A percentile compares a stretch with the other conserved stretches of the same genome.
These are phyloP conservation scores for Mortierella hygrophila DNA, from an alignment of 192 early-diverging fungal species.

Conservation along the genomic window DNA sequence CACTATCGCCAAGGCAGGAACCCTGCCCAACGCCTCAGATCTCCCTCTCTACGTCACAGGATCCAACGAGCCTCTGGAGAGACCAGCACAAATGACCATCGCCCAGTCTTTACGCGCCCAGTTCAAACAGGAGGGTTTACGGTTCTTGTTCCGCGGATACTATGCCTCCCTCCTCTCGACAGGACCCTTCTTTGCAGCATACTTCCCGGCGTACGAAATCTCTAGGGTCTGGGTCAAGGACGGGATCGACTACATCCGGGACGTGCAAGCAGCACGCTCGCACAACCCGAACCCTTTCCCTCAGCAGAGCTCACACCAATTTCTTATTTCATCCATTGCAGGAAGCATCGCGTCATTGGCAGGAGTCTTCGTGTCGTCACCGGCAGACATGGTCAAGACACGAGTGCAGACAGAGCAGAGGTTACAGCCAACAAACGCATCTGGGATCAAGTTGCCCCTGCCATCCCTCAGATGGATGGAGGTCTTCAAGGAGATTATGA, in stretches of 20 bases:
- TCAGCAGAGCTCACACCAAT: slow-evolving; percentile 17
- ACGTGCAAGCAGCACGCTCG: slow-evolving; percentile 18
- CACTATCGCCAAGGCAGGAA: slow-evolving; percentile 43
- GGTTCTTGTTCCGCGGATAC: slow-evolving; percentile 51
- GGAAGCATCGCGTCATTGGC: slow-evolving; percentile 43
- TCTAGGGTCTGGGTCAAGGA: slow-evolving; percentile 28
- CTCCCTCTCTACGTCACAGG: slow-evolving; percentile 42
- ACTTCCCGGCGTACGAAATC: slow-evolving; percentile 49
- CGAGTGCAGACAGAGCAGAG: slow-evolving; percentile 54
- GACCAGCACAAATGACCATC: slow-evolving; percentile 29
- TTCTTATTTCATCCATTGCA: slow-evolving; percentile 42
- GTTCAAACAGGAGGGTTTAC: slow-evolving; percentile 35
- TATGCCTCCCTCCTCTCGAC: slow-evolving; percentile 40
- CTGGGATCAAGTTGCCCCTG: slow-evolving; percentile 39
- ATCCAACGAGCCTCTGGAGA: slow-evolving; percentile 20
- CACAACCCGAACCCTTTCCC: slow-evolving; percentile 39
- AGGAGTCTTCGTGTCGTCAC: slow-evolving; percentile 36
- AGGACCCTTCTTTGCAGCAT: slow-evolving; percentile 48
- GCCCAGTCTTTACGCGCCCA: slow-evolving; percentile 29
- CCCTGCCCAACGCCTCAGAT: slow-evolving; percentile 30
- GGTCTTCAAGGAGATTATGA: slow-evolving; percentile 35
- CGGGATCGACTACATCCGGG: slow-evolving; percentile 35
- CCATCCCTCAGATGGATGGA: slow-evolving; percentile 34
- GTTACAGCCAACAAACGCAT: slow-evolving; percentile 30
- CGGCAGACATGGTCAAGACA: slow-evolving; percentile 50